Conservation (phyloP, 805 yeast species). For the Barnettozyma pratensis region DNA sequence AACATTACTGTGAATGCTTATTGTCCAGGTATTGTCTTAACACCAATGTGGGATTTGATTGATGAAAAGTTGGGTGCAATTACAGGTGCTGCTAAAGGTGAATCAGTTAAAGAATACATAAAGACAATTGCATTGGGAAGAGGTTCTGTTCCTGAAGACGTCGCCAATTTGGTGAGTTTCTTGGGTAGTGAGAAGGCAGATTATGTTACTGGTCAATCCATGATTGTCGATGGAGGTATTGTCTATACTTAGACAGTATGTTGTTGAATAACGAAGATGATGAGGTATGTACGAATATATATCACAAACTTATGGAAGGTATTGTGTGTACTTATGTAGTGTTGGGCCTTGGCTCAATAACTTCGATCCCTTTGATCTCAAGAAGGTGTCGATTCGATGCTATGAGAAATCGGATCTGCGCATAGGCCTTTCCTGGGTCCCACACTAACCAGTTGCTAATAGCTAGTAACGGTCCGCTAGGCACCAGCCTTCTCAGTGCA, state of each 20-base stretch:
- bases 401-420: no score
- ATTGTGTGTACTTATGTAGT: no score
- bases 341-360: no score
- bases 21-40: slow-evolving; percentile 36
- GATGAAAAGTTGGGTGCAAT: slow-evolving; percentile 24
- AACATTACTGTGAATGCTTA: slow-evolving; percentile 36
- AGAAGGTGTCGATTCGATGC: no score
- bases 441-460: no score
- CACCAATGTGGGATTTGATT: slow-evolving; percentile 32
- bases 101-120: slow-evolving; percentile 21
- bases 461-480: no score
- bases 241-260: slow-evolving; percentile 7
- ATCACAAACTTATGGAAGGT: no score
- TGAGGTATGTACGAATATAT: neutral
- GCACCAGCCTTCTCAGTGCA: no score
- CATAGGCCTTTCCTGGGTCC: no score
- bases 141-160: slow-evolving; percentile 31
- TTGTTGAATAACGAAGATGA: neutral
- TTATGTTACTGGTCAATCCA: slow-evolving; percentile 33
- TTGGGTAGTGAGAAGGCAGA: slow-evolving; percentile 32
- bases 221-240: slow-evolving; percentile 35
- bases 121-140: slow-evolving; percentile 30
- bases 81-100: slow-evolving; percentile 26
- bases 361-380: no score
- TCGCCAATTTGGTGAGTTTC: slow-evolving; percentile 31